Base-by-base conservation (phyloP, 768 basidiomycete species). In the Lepiota brunneoincarnata region DNA sequence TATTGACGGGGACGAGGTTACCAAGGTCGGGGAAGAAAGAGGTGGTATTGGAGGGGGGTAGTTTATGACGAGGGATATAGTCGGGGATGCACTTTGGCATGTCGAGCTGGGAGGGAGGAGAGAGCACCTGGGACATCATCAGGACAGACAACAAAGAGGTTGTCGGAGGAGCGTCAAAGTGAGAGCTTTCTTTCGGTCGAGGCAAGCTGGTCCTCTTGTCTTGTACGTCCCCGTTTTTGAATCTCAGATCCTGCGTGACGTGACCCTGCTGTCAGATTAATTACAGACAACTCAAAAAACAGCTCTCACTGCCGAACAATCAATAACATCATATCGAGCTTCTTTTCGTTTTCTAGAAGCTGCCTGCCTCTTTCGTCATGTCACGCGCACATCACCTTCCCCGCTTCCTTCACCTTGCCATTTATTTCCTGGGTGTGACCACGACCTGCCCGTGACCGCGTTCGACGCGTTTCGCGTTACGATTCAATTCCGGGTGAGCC, bases 191-290 rank as follows among this genome's bases (percentile, higher is more conserved):
- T 24, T 40, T 31, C 48, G 37, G 17, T 54, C 37, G 38, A 46
- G n/a, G 31, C 52, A 46, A 46, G 23, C 21, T 54, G n/a, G 31
- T n/a, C 38, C 53, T 54, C 53, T 54, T 54, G 53, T 54, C 53
- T 54, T 54, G 53, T 54, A 54, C 53, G 34, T 28, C 53, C 48
- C 46, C 44, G 51, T 54, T 49, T 64, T 63, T 56, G 51, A 57
- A 71, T 71, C 69, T 66, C 54, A 62, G 67, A 66, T 65, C 59
- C 36, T 44, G 55, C 60, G 65, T 69, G 67, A 72, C 70, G 69
- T 67, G 67, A 69, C 68, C 38, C 46, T 41, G 45, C 45, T 54
- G 53, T 55, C 43, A 57, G 52, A 61, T 61, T 60, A 63, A 61
- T 63, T 63, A 53, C 59, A 58, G 57, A 45, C 41, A 26, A 52